Evolutionary conservation across 768 basidiomycete species (phyloP).

Genomic region (Trametes gibbosa): DNA sequence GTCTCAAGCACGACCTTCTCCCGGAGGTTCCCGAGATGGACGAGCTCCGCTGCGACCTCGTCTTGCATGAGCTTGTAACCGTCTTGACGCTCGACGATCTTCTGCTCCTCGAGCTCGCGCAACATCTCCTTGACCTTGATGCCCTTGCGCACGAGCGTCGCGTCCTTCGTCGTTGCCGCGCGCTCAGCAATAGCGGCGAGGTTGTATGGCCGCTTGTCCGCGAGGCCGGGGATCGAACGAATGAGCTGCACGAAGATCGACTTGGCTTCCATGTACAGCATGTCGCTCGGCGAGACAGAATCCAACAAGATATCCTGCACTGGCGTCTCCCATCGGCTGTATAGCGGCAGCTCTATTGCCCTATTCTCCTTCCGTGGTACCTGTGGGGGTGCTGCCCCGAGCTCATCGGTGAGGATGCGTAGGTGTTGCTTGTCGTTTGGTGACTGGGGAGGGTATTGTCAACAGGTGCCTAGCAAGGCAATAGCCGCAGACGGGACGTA

Average conservation of each 20-base stretch:
- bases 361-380: conserved; percentile 98
- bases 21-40: conserved; percentile 91
- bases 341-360: conserved; percentile 86
- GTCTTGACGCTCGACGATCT: conserved; percentile 78
- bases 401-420: conserved; percentile 93
- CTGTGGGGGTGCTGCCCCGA: conserved; percentile 89
- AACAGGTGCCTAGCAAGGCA: background rate
- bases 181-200: conserved; percentile 86
- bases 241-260: conserved; percentile 98
- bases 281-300: conserved; percentile 94
- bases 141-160: conserved; percentile 90
- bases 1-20: conserved; percentile 95
- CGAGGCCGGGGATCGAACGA: conserved; percentile 84
- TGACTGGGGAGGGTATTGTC: conserved; percentile 50
- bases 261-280: conserved; percentile 99
- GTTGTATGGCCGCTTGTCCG: conserved; percentile 87
- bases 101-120: conserved; percentile 88
- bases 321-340: conserved; percentile 99
- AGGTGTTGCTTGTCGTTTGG: conserved; percentile 98
- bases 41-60: conserved; percentile 92
- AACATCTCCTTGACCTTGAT: conserved; percentile 99
- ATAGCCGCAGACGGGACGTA: conserved; percentile 40
- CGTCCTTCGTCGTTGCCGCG: conserved; percentile 97
- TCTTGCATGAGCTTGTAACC: conserved; percentile 96
- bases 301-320: conserved; percentile 98